Evolutionary conservation across 345 rosid genomes (phyloP).

Genomic region (Salix koriyanagi): DNA sequence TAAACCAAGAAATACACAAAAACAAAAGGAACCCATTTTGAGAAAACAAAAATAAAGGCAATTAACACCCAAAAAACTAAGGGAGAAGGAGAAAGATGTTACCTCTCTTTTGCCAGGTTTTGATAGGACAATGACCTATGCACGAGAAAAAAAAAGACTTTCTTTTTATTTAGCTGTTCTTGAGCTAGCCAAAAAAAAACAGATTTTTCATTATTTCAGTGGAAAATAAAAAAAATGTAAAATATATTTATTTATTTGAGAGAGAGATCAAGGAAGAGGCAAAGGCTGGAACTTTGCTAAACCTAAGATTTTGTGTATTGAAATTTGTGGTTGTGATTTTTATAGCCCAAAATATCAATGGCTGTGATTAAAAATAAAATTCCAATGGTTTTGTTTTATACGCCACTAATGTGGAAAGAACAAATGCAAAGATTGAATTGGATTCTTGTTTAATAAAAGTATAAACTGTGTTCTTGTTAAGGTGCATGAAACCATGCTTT

Average conservation of each 20-base stretch:
- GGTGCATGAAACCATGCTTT: too few relatives aligned
- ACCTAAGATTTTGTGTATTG: background rate
- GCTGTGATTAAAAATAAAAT: background rate
- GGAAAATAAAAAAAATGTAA: too few relatives aligned
- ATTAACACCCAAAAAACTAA: background rate
- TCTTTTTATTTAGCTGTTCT: background rate
- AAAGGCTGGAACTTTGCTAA: background rate
- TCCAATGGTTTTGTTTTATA: too few relatives aligned
- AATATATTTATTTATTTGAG: background rate
- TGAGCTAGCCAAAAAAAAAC: background rate
- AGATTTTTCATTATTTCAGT: background rate
- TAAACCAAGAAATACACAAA: background rate
- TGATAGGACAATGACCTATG: background rate
- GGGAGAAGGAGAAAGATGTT: background rate
- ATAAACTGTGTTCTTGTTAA: too few relatives aligned
- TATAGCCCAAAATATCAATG: background rate
- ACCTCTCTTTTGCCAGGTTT: background rate
- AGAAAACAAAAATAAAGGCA: background rate
- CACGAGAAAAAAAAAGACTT: too few relatives aligned
- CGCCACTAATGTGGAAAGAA: background rate
- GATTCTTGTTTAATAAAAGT: background rate
- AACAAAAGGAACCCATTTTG: background rate
- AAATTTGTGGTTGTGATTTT: background rate
- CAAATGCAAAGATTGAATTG: too few relatives aligned
- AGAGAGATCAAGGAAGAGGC: background rate